Conservation (phyloP, 331 rosid species). For the Malus hybrid region DNA sequence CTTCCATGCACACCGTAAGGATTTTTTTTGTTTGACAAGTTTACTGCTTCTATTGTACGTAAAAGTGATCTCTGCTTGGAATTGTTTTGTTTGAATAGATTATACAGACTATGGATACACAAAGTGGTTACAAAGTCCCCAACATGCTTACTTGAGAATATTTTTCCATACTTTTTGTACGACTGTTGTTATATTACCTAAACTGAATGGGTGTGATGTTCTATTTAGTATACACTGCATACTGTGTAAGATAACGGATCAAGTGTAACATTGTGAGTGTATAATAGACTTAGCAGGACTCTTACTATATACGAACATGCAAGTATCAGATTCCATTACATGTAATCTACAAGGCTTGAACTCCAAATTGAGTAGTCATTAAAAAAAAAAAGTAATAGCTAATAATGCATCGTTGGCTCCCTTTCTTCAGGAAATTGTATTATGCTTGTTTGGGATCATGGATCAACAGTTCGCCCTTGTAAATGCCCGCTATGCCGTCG, state of each 20-base stretch:
- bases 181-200: background rate
- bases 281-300: background rate
- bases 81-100: background rate
- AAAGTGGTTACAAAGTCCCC: background rate
- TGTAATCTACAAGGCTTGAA: background rate
- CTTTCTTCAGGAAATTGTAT: slow-evolving; percentile 54
- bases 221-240: background rate
- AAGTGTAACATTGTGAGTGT: background rate
- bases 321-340: background rate
- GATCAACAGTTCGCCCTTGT: slow-evolving; percentile 49
- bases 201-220: background rate
- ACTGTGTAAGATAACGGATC: background rate
- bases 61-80: background rate
- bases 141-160: background rate
- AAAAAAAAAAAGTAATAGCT: background rate
- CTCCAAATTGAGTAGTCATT: background rate
- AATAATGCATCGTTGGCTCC: background rate
- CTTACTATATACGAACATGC: background rate
- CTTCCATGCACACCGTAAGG: background rate
- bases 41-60: background rate
- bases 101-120: background rate
- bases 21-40: background rate
- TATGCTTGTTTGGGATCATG: slow-evolving; percentile 66
- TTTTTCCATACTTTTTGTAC: background rate
- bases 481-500: slow-evolving; percentile 88